A percentile compares a stretch with the other conserved stretches of the same genome.
phyloP scores from a whole-genome alignment of 345 rosid species.

The Fremontodendron californicum region DNA sequence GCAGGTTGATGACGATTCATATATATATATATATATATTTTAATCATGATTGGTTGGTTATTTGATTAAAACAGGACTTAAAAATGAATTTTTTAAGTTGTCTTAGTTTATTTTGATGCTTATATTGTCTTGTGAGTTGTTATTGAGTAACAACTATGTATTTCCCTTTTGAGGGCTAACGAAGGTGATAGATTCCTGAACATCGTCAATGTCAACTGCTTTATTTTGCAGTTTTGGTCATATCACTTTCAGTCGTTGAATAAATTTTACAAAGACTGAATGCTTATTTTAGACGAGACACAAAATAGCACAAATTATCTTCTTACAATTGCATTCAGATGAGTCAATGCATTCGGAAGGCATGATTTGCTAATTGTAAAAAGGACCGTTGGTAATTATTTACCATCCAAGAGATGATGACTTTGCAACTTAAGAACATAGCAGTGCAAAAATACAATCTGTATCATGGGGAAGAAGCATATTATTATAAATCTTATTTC shows the following conservation, averaged over 20 bases:
- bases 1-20: neutral
- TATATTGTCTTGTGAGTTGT: constrained; percentile 8
- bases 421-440: neutral
- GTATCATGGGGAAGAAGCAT: neutral
- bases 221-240: neutral
- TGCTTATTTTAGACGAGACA: neutral
- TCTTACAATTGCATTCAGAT: neutral
- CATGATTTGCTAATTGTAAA: neutral
- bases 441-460: neutral
- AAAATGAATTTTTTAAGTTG: neutral
- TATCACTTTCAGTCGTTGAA: neutral
- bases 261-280: neutral
- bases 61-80: neutral
- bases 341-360: neutral
- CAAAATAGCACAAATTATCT: neutral
- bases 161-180: neutral
- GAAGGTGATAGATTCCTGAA: neutral
- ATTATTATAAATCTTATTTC: neutral
- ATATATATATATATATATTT: neutral
- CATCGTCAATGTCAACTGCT: neutral
- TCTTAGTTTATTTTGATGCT: neutral
- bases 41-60: neutral
- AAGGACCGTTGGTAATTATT: neutral
- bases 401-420: neutral
- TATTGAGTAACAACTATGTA: constrained; percentile 16